Base-by-base conservation (phyloP, 352 stramenopile species). In the Phytophthora meadii region DNA sequence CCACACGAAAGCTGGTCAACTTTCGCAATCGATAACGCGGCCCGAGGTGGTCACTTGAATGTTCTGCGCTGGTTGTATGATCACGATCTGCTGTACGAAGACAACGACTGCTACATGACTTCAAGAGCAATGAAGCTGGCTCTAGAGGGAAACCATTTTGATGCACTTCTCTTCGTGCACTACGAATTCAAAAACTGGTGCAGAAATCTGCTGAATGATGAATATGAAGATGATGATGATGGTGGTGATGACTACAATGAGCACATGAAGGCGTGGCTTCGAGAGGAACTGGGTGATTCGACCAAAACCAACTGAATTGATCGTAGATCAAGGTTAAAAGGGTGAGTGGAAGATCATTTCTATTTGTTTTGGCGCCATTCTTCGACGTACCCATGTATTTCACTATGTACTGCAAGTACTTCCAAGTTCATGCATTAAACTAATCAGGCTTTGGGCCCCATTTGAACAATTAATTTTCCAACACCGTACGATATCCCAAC, bases 1-100 rank as follows among this genome's bases (percentile, higher is more conserved):
- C 53, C 40, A 6, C 14, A 45, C 19, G 53, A 61, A 61, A 28
- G 41, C 9, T 61, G 25, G 19, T 61, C 53, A 24, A 61, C 17
- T 10, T 19, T 37, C 42, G 51, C 24, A 0, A 1, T 57, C 5
- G 34, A 57, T 47, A 40, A 25, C 17, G 36, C 36, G 5, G 24
- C 32, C n/a, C 47, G 8, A 42, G 47, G 28, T 28, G 50, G 50
- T 34, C 22, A 58, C 19, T 32, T 48, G n/a, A 10, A 11, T 14
- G 14, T 47, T 11, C 36, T 48, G 22, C 34, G 50, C 3, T 57
- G 36, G 51, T 19, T 56, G 14, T 3, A 37, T 1, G 34, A 55
- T 8, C 22, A 44, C 17, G 12, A 32, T 32, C 17, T 19, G 12
- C 0, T 14, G 45, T 24, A 34, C 5, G 9, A 22, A 2, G 19